Evolutionary conservation across 1,284 basidiomycete genomes (phyloP).

Genomic region (Puccinia brachypodii): DNA sequence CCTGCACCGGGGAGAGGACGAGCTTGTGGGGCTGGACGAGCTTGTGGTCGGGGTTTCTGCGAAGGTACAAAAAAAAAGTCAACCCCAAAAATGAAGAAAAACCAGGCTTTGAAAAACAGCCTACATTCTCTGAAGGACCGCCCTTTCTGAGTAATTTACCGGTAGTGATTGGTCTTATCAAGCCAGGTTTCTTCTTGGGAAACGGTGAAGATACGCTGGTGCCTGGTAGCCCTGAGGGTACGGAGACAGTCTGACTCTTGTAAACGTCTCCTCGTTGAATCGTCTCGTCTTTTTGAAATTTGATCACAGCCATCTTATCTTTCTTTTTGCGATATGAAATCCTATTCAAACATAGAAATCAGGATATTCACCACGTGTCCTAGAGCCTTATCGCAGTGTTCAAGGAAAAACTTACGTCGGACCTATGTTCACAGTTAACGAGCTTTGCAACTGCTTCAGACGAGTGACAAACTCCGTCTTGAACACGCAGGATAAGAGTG

Average conservation of each 20-base stretch:
- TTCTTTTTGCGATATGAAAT: slow-evolving; percentile 94
- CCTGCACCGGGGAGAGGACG: slow-evolving; percentile 53
- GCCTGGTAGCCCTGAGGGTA: slow-evolving; percentile 82
- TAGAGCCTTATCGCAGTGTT: background rate
- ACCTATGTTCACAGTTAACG: slow-evolving; percentile 71
- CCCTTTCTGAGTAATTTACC: slow-evolving; percentile 77
- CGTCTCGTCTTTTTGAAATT: slow-evolving; percentile 84
- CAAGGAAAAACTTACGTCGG: slow-evolving; percentile 67
- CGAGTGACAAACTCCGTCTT: slow-evolving; percentile 92
- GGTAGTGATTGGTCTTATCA: slow-evolving; percentile 76
- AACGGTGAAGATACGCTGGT: slow-evolving; percentile 77
- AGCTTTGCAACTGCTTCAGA: slow-evolving; percentile 75
- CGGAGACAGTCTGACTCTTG: slow-evolving; percentile 89
- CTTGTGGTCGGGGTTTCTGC: slow-evolving; percentile 51
- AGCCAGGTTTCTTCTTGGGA: slow-evolving; percentile 80
- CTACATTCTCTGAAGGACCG: slow-evolving; percentile 66
- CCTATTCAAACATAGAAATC: slow-evolving; percentile 58
- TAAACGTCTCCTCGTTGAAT: slow-evolving; percentile 79
- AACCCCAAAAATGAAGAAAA: slow-evolving; percentile 56
- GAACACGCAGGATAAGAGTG: slow-evolving; percentile 84
- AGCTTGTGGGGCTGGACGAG: slow-evolving; percentile 54
- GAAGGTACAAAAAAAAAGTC: slow-evolving; percentile 50
- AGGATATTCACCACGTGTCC: background rate
- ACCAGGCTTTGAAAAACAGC: slow-evolving; percentile 49
- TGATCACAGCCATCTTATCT: slow-evolving; percentile 86